Evolutionary conservation across 768 basidiomycete species (phyloP).

Genomic region (Leucosporidium yakuticum): DNA sequence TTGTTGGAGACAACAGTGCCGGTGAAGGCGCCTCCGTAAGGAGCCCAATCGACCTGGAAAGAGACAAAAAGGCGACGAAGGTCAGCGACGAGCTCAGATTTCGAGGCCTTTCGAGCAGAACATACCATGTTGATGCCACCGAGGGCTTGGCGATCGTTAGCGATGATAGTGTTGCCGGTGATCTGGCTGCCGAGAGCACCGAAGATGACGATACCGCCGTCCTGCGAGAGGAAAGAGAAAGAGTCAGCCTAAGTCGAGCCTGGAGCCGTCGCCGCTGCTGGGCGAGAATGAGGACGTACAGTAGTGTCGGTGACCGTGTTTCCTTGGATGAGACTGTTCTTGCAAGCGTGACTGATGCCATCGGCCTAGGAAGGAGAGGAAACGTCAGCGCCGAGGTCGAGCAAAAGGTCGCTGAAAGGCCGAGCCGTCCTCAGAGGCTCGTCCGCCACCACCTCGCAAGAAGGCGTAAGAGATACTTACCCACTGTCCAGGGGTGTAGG

Average conservation of each 20-base stretch:
- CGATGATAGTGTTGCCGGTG: conserved; percentile 37
- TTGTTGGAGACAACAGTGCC: conserved; percentile 36
- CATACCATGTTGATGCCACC: conserved; percentile 37
- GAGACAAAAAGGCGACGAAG: too few species aligned
- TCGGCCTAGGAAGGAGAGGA: conserved; percentile 32
- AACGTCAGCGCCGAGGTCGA: neutral
- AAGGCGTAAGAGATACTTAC: neutral
- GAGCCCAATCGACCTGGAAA: conserved; percentile 31
- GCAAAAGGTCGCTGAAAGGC: too few species aligned
- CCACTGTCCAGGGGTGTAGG: conserved; percentile 19
- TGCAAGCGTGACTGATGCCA: conserved; percentile 39
- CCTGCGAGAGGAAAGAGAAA: conserved; percentile 20
- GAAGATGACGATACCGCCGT: conserved; percentile 39
- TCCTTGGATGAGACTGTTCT: conserved; percentile 29
- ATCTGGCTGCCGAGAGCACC: conserved; percentile 32
- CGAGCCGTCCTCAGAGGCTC: too few species aligned
- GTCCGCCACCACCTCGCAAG: too few species aligned
- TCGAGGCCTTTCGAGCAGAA: neutral
- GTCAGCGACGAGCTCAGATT: too few species aligned
- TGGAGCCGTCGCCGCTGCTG: neutral
- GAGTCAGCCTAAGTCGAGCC: too few species aligned
- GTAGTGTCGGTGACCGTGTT: conserved; percentile 25
- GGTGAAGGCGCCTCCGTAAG: conserved; percentile 30
- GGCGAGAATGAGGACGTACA: neutral
- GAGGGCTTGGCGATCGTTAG: conserved; percentile 15